Percentiles rank a stretch among this genome's conserved stretches.
Evolutionary conservation across 1,284 basidiomycete species (phyloP).

Genomic region (Trichosporon sp.): DNA sequence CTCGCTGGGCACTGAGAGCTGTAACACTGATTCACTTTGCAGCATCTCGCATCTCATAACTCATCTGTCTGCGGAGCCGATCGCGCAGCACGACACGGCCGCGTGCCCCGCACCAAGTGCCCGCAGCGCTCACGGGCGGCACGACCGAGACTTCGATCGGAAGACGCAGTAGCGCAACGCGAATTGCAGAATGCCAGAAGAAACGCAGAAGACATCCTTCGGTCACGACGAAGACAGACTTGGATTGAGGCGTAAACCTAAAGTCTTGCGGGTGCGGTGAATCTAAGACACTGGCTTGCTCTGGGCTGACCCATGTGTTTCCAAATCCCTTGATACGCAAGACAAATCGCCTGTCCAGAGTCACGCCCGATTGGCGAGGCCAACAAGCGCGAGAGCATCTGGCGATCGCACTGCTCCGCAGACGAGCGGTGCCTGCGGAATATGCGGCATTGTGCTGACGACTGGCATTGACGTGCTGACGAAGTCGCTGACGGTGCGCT

Average conservation of each 20-base stretch:
- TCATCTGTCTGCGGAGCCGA: not conserved
- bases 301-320: conserved; percentile 6
- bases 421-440: not conserved
- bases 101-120: not conserved
- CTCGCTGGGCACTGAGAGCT: not conserved
- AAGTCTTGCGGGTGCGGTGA: not conserved
- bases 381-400: not conserved
- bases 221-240: not conserved
- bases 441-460: not conserved
- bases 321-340: conserved; percentile 1
- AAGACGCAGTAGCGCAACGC: not conserved
- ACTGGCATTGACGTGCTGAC: not conserved
- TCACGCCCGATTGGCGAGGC: not conserved
- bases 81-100: not conserved
- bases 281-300: not conserved
- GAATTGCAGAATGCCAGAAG: not conserved
- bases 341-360: not conserved
- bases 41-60: not conserved
- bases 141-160: not conserved
- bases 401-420: not conserved
- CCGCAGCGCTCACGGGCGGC: not conserved
- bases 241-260: conserved; percentile 5
- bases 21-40: not conserved
- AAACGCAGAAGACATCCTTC: conserved; percentile 1
- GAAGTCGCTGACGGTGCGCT: not conserved